Conservation (phyloP, 1,284 basidiomycete species). For the Paramarasmius palmivorus region DNA sequence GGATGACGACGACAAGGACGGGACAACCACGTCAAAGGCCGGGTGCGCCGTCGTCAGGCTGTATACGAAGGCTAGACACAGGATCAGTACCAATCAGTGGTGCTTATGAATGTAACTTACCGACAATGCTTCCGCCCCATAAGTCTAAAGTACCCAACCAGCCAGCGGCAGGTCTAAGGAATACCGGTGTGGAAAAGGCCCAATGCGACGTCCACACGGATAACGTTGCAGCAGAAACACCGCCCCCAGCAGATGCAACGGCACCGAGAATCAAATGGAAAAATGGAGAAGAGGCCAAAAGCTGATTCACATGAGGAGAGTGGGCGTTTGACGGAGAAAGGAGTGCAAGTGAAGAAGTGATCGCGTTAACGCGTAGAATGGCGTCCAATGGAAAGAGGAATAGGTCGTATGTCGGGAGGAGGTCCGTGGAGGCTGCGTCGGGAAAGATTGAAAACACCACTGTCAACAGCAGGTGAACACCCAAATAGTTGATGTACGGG, state of each 20-base stretch:
- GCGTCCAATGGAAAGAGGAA: slow-evolving; percentile 48
- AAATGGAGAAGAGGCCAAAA: slow-evolving; percentile 36
- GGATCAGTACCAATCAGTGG: not conserved
- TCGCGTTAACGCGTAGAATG: slow-evolving; percentile 40
- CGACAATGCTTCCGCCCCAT: slow-evolving; percentile 46
- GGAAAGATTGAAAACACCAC: slow-evolving; percentile 38
- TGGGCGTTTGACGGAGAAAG: slow-evolving; percentile 23
- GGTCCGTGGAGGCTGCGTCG: slow-evolving; percentile 21
- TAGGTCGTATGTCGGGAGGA: slow-evolving; percentile 31
- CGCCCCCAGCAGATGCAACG: slow-evolving; percentile 42
- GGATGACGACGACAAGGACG: slow-evolving; percentile 18
- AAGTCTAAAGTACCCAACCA: slow-evolving; percentile 40
- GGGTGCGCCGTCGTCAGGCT: slow-evolving; percentile 30
- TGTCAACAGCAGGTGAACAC: slow-evolving; percentile 43
- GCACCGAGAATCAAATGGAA: slow-evolving; percentile 45
- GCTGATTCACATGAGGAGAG: slow-evolving; percentile 23
- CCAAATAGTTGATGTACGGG: slow-evolving; percentile 46
- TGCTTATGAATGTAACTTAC: slow-evolving; percentile 24
- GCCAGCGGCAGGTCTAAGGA: slow-evolving; percentile 37
- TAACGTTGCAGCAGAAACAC: slow-evolving; percentile 41
- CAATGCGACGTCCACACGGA: slow-evolving; percentile 39
- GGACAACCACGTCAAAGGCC: slow-evolving; percentile 22
- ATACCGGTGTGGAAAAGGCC: slow-evolving; percentile 40
- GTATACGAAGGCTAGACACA: slow-evolving; percentile 27
- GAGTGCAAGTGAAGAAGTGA: slow-evolving; percentile 34